A percentile compares a stretch with the other conserved stretches of the same genome.
These are phyloP conservation scores for Acer saccharum DNA, from an alignment of 345 rosid genomes.

Conservation along the genomic window DNA sequence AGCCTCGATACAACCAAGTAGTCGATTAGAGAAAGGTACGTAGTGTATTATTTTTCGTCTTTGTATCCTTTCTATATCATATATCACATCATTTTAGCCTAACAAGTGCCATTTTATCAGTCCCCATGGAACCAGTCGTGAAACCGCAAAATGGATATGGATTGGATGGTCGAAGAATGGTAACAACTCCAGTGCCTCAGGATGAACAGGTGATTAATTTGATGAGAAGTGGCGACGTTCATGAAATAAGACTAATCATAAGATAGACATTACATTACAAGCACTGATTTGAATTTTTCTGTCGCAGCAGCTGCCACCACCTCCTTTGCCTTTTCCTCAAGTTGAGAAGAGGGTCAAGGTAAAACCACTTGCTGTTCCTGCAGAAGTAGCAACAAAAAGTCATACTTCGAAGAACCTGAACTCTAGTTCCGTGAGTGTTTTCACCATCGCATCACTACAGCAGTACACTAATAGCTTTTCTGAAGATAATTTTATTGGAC, in stretches of 20 bases:
- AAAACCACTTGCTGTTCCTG: constrained; percentile 39
- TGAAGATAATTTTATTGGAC: constrained; percentile 73
- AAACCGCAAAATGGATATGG: constrained; percentile 45
- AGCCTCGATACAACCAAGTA: constrained; percentile 34
- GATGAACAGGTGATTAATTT: constrained; percentile 37
- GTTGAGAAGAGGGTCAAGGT: constrained; percentile 46
- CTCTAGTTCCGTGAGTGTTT: constrained; percentile 44
- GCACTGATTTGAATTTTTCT: constrained; percentile 16
- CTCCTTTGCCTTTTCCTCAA: constrained; percentile 38
- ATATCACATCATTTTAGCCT: not conserved
- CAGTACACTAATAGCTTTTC: constrained; percentile 76
- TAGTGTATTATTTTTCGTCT: constrained; percentile 23
- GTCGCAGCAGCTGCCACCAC: constrained; percentile 45
- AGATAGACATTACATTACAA: constrained; percentile 17
- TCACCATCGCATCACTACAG: constrained; percentile 83
- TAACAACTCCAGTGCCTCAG: constrained; percentile 31
- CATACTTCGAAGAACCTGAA: constrained; percentile 37
- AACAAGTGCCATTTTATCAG: constrained; percentile 31
- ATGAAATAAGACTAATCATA: constrained; percentile 30
- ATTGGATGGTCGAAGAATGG: constrained; percentile 40
- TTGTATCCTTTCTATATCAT: not conserved
- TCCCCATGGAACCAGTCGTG: constrained; percentile 40
- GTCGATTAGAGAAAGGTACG: constrained; percentile 45
- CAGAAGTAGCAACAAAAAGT: constrained; percentile 16
- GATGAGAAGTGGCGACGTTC: constrained; percentile 34